Base-by-base conservation (phyloP, 1,284 basidiomycete species). In the Microbotryum lychnidis-dioicae region DNA sequence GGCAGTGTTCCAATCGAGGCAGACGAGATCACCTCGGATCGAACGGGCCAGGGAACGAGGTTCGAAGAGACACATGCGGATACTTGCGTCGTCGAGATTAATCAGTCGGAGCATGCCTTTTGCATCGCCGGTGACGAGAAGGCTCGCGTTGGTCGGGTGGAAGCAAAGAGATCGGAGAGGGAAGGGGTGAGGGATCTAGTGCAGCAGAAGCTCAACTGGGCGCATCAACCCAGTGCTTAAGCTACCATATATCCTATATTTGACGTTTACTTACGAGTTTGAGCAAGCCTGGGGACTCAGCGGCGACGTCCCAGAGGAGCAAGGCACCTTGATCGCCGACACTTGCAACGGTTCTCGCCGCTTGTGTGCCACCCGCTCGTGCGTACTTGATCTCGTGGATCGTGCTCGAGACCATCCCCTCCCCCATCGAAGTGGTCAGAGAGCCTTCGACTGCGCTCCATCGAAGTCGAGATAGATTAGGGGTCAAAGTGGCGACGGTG, bases 141-240 rank as follows among this genome's bases (percentile, higher is more conserved):
- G 52, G n/a, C 33, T 42, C 12, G 52, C 31, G 37, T 21, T 54
- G n/a, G 31, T 23, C n/a, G 52, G 37, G 31, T 54, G 31, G 52
- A 54, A 54, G 31, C 33, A 54, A n/a, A 54, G n/a, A 21, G 37
- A 42, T 3, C 52, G 52, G 20, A 54, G 52, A n/a, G 52, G 52
- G 12, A 42, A 23, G 7, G 52, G 37, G 21, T 54, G 37, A n/a
- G 33, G 52, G 52, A 54, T 54, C 52, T 54, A 27, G n/a, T n/a
- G 8, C 31, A 33, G 21, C 12, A 14, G 14, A 5, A 20, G 50
- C 0, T n/a, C 25, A 52, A 14, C 12, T 31, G 27, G 33, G 18
- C 50, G 29, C 29, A 52, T 31, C n/a, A 23, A 21, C 6, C 21
- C 31, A 23, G 21, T 23, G 16, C 7, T 12, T 10, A 18, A 20